Evolutionary conservation across 345 rosid species (phyloP).

Genomic region (Rhizophora mangle): DNA sequence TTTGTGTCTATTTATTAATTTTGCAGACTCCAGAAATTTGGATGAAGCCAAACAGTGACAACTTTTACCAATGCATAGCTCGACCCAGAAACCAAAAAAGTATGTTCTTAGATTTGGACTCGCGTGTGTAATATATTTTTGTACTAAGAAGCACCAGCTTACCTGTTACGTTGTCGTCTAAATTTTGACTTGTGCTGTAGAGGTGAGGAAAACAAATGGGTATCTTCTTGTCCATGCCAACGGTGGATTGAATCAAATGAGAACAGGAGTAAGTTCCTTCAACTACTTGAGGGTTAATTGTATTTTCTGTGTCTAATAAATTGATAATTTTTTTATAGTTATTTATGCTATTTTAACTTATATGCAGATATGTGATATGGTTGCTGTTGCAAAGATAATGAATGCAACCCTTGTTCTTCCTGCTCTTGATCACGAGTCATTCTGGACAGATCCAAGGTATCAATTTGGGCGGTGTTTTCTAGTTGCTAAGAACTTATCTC

Average conservation of each 20-base stretch:
- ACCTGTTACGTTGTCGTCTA: background rate
- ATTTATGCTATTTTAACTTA: background rate
- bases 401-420: conserved; percentile 97
- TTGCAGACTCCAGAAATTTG: conserved; percentile 78
- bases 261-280: conserved; percentile 74
- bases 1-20: background rate
- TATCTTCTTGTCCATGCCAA: conserved; percentile 90
- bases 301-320: too few species aligned
- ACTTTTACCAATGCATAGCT: conserved; percentile 56
- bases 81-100: conserved; percentile 56
- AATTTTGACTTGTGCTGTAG: conserved; percentile 19
- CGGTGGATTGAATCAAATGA: conserved; percentile 99
- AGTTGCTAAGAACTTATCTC: background rate
- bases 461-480: too few species aligned
- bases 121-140: background rate
- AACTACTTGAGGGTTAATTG: background rate
- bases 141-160: background rate
- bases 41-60: conserved; percentile 77
- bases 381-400: conserved; percentile 91
- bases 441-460: conserved; percentile 98
- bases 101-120: conserved; percentile 24
- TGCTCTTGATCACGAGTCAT: conserved; percentile 89
- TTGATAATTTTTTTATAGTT: too few species aligned
- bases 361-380: conserved; percentile 95
- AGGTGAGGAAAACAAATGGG: conserved; percentile 59